Evolutionary conservation across 441 rosid species (phyloP).

Genomic region (Syzygium malaccense): DNA sequence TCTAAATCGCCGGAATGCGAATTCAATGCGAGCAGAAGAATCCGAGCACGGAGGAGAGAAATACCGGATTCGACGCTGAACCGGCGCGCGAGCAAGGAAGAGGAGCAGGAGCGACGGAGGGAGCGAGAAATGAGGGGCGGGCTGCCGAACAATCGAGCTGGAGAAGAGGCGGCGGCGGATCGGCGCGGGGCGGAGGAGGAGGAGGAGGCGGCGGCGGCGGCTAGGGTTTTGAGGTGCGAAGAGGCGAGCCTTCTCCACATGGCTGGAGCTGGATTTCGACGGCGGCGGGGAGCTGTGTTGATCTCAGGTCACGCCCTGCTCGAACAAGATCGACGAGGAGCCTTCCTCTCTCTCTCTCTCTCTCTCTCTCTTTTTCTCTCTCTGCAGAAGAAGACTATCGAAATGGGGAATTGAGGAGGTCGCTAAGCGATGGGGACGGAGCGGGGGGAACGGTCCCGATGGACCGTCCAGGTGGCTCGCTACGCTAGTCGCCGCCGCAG

Average conservation of each 20-base stretch:
- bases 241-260: slow-evolving; percentile 1
- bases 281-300: neutral
- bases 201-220: neutral
- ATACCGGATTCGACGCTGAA: neutral
- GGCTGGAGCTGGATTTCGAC: neutral
- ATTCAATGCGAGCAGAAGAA: neutral
- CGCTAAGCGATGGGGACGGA: neutral
- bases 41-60: neutral
- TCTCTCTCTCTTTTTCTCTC: neutral
- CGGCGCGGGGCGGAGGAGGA: neutral
- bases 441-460: neutral
- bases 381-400: neutral
- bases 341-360: neutral
- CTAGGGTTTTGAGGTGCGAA: slow-evolving; percentile 1
- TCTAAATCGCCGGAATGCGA: neutral
- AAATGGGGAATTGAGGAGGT: neutral
- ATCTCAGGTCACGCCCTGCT: slow-evolving; percentile 2
- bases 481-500: neutral
- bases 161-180: neutral
- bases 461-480: neutral
- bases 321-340: neutral
- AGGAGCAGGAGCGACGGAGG: neutral
- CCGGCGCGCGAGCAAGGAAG: neutral
- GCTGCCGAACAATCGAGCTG: neutral
- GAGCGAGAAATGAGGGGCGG: neutral